A percentile compares a stretch with the other conserved stretches of the same genome.
These are phyloP conservation scores for Juglanconis juglandina DNA, from an alignment of 2,329 filamentous ascomycete genomes.

Conservation along the genomic window DNA sequence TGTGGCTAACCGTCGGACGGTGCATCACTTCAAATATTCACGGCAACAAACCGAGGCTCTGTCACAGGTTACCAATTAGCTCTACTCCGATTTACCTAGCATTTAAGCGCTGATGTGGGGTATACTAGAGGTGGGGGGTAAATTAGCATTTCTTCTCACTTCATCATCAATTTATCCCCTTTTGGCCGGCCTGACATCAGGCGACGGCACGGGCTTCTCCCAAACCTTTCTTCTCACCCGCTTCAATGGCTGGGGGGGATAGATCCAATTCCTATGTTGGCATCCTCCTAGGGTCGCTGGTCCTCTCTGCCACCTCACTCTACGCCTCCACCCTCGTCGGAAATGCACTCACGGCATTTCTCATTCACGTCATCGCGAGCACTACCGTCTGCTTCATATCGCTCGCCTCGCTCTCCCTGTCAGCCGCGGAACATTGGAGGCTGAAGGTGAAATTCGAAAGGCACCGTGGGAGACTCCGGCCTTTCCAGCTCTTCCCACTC, in stretches of 20 bases:
- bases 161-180: too few relatives aligned
- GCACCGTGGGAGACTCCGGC: neutral
- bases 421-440: neutral
- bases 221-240: neutral
- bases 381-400: neutral
- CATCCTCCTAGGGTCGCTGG: neutral
- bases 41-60: too few relatives aligned
- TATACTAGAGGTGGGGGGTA: too few relatives aligned
- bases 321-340: neutral
- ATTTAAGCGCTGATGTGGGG: too few relatives aligned
- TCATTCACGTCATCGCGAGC: neutral
- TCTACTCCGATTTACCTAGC: too few relatives aligned
- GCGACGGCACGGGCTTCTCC: neutral
- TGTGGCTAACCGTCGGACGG: too few relatives aligned
- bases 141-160: too few relatives aligned
- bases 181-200: too few relatives aligned
- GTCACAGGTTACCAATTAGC: too few relatives aligned
- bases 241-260: neutral
- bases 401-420: constrained; percentile 1
- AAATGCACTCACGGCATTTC: neutral
- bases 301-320: neutral
- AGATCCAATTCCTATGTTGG: neutral
- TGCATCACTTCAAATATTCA: too few relatives aligned
- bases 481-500: neutral
- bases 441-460: neutral